phyloP scores from a whole-genome alignment of 768 basidiomycete genomes.

The Tulasnella calospora region DNA sequence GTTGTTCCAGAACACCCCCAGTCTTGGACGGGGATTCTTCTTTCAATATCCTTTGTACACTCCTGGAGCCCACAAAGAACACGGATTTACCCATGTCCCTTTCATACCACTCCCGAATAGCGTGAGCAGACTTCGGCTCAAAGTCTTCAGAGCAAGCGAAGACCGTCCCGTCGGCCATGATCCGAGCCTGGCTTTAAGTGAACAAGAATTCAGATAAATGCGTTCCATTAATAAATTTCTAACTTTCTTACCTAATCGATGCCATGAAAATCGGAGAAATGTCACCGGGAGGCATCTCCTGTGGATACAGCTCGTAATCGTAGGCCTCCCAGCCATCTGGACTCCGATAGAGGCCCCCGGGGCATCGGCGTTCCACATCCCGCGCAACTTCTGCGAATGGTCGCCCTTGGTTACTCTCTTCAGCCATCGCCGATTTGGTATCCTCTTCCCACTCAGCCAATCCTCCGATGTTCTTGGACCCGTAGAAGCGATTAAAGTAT shows the following conservation, averaged over 20 bases:
- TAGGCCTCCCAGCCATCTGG: not conserved
- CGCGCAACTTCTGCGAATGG: not conserved
- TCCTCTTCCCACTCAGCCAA: not conserved
- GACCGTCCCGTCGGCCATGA: not conserved
- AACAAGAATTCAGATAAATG: not conserved
- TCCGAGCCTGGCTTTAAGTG: not conserved
- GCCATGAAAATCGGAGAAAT: not conserved
- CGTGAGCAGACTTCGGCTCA: not conserved
- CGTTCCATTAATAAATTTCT: not conserved
- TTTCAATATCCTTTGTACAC: not conserved
- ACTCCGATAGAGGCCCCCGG: not conserved
- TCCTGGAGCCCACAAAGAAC: not conserved
- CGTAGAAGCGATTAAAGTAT: not conserved
- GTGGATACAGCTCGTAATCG: not conserved
- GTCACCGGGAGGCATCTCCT: not conserved
- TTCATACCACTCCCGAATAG: not conserved
- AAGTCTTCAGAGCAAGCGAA: not conserved
- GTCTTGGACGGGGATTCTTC: not conserved
- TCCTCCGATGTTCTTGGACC: not conserved
- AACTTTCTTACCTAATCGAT: not conserved
- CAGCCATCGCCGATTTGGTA: not conserved
- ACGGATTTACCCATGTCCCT: not conserved
- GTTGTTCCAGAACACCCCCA: not conserved
- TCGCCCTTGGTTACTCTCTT: not conserved
- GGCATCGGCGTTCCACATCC: not conserved